Percentiles rank a stretch among this genome's conserved stretches.
Evolutionary conservation across 2,329 filamentous ascomycete species (phyloP).

Genomic region (Thelonectria olida): DNA sequence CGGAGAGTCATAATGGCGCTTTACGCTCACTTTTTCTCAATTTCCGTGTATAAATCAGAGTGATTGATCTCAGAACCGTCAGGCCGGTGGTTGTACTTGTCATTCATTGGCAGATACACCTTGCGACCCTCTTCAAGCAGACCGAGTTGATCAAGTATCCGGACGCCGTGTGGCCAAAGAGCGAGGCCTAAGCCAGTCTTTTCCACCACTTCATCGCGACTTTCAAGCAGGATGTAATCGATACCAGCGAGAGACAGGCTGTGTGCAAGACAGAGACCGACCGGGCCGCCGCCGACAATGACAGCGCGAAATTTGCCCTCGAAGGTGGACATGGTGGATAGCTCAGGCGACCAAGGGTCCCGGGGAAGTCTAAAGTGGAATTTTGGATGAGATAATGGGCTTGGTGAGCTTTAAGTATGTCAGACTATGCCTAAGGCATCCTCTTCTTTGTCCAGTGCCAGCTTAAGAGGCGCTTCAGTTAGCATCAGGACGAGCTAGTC

Average conservation of each 20-base stretch:
- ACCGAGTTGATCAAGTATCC: conserved; percentile 45
- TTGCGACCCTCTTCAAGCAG: conserved; percentile 21
- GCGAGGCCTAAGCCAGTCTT: conserved; percentile 40
- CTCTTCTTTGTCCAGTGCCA: background rate
- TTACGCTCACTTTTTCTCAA: background rate
- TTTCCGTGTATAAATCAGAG: background rate
- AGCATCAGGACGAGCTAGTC: background rate
- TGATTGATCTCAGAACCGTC: conserved; percentile 9
- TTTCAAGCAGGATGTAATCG: conserved; percentile 47
- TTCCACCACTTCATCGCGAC: conserved; percentile 34
- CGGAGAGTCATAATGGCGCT: background rate
- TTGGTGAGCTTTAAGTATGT: background rate
- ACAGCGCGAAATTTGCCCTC: conserved; percentile 25
- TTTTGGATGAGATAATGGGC: background rate
- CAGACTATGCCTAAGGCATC: background rate
- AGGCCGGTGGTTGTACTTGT: conserved; percentile 8
- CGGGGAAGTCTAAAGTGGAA: background rate
- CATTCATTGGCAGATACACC: conserved; percentile 5
- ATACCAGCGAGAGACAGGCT: conserved; percentile 39
- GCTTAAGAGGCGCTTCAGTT: background rate
- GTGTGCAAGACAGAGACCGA: conserved; percentile 36
- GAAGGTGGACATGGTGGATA: background rate
- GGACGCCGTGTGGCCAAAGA: conserved; percentile 37
- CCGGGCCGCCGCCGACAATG: conserved; percentile 39
- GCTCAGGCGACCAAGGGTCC: background rate